Conservation (phyloP, 2,329 filamentous ascomycete genomes). For the Bipolaris sorokiniana region DNA sequence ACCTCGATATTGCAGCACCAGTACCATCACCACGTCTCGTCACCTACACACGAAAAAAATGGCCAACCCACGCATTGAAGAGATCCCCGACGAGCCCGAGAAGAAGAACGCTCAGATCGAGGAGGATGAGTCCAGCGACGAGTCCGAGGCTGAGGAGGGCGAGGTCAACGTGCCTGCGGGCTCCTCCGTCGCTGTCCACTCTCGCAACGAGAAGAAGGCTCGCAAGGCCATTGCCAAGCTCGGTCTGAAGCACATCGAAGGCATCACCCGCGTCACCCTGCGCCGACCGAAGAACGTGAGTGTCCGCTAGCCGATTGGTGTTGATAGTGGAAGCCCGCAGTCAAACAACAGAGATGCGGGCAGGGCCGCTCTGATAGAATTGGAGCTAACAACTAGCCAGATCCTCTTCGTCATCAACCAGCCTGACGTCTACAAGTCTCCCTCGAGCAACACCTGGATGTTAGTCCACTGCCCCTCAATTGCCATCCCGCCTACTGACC, state of each 20-base stretch:
- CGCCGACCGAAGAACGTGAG: constrained; percentile 98
- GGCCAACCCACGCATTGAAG: constrained; percentile 97
- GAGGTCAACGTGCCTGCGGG: constrained; percentile 78
- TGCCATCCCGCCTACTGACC: constrained; percentile 27
- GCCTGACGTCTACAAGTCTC: constrained; percentile 99
- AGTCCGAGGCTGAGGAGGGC: constrained; percentile 76
- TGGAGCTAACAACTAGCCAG: constrained; percentile 55
- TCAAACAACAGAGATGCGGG: constrained; percentile 11
- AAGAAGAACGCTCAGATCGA: constrained; percentile 79
- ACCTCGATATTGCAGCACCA: constrained; percentile 21
- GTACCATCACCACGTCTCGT: constrained; percentile 22
- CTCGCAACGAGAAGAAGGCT: constrained; percentile 99
- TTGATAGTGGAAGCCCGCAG: constrained; percentile 11
- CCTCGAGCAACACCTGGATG: constrained; percentile 99
- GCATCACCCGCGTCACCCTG: constrained; percentile 97
- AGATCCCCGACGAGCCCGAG: constrained; percentile 87
- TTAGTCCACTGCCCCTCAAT: constrained; percentile 60
- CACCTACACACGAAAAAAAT: constrained; percentile 65
- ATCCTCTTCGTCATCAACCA: constrained; percentile 99
- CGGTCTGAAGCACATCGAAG: constrained; percentile 92
- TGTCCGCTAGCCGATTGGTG: constrained; percentile 44
- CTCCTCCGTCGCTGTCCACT: constrained; percentile 89
- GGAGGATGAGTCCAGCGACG: constrained; percentile 73
- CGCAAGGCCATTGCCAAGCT: constrained; percentile 99
- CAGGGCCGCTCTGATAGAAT: constrained; percentile 12